Conservation (phyloP, 1,284 basidiomycete genomes). For the Ceratobasidium sp. region DNA sequence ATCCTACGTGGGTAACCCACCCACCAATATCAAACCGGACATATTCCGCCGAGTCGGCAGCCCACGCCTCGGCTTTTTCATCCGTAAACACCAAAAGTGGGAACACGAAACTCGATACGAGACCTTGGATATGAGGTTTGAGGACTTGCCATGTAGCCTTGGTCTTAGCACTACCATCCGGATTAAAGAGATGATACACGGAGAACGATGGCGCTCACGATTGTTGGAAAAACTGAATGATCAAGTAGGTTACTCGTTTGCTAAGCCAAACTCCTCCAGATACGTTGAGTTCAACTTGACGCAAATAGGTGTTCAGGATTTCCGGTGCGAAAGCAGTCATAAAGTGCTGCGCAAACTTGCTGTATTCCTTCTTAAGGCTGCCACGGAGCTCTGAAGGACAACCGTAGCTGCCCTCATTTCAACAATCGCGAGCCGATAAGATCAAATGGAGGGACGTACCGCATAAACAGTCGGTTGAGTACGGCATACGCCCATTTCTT, state of each 20-base stretch:
- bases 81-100: conserved; percentile 84
- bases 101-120: conserved; percentile 82
- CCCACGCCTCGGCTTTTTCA: conserved; percentile 74
- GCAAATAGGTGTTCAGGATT: conserved; percentile 81
- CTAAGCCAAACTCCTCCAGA: conserved; percentile 79
- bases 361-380: conserved; percentile 74
- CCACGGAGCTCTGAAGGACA: conserved; percentile 85
- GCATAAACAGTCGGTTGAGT: conserved; percentile 78
- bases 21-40: conserved; percentile 75
- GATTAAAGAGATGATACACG: not conserved
- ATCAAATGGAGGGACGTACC: conserved; percentile 56
- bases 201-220: conserved; percentile 64
- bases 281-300: conserved; percentile 77
- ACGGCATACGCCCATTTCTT: conserved; percentile 90
- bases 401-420: conserved; percentile 66
- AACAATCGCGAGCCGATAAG: conserved; percentile 1
- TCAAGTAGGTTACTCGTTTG: conserved; percentile 81
- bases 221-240: conserved; percentile 84
- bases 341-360: conserved; percentile 79
- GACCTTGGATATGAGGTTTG: conserved; percentile 80
- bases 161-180: conserved; percentile 75
- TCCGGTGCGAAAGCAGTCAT: conserved; percentile 82
- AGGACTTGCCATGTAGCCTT: conserved; percentile 86
- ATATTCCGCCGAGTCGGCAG: conserved; percentile 82
- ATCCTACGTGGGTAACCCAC: conserved; percentile 50